These are phyloP conservation scores for Ulvella scutata DNA, from an alignment of 139 green algal species.

Conservation along the genomic window DNA sequence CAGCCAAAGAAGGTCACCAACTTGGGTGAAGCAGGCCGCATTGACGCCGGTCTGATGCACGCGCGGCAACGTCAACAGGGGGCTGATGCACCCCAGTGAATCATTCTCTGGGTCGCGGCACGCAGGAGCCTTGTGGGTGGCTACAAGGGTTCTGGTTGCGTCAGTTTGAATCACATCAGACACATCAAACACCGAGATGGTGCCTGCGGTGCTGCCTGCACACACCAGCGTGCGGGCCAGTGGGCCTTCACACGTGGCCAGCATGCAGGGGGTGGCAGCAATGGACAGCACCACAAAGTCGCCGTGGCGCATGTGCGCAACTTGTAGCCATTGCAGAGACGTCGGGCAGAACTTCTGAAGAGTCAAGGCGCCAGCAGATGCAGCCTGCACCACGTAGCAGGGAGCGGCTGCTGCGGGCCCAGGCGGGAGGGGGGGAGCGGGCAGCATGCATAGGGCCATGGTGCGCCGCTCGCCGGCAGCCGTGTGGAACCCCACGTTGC, in stretches of 20 bases:
- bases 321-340: neutral
- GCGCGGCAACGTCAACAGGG: neutral
- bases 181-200: neutral
- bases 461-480: neutral
- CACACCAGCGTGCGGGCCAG: neutral
- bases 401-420: too few relatives aligned
- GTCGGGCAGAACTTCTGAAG: neutral
- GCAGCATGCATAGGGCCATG: neutral
- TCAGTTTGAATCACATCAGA: too few relatives aligned
- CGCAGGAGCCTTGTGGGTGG: too few relatives aligned
- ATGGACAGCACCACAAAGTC: neutral
- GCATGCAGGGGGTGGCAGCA: too few relatives aligned
- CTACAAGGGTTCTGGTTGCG: too few relatives aligned
- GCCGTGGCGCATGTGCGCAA: neutral
- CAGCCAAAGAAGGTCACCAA: neutral
- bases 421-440: neutral
- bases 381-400: neutral
- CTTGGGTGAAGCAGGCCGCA: neutral
- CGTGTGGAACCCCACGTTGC: neutral
- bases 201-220: neutral
- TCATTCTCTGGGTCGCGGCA: too few relatives aligned
- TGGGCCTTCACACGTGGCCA: too few relatives aligned
- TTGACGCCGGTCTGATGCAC: neutral
- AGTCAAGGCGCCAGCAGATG: neutral
- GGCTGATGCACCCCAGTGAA: neutral